These are phyloP conservation scores for Candida smagusa DNA, from an alignment of 1,139 yeast genomes.

Conservation along the genomic window DNA sequence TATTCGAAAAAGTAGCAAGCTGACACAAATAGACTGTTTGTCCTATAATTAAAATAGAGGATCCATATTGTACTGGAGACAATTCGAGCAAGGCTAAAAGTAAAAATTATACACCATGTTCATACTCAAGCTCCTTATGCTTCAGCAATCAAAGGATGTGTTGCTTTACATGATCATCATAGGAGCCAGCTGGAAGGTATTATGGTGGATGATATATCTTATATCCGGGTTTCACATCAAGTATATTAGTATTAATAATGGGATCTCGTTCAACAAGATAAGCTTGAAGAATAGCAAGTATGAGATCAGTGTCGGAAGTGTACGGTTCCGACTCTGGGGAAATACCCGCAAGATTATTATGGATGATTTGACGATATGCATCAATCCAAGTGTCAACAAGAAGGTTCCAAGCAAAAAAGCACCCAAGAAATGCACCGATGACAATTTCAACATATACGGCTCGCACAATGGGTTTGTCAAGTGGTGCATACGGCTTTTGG, in stretches of 20 bases:
- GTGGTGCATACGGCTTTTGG: constrained; percentile 12
- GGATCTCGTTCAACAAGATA: constrained; percentile 36
- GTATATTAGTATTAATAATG: constrained; percentile 37
- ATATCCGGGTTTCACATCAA: constrained; percentile 33
- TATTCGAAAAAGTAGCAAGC: no score
- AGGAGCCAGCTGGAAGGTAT: constrained; percentile 18
- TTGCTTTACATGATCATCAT: constrained; percentile 8
- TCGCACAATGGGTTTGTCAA: constrained; percentile 10
- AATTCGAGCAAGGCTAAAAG: no score
- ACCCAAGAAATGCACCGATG: background rate
- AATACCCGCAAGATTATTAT: constrained; percentile 30
- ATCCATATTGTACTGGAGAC: no score
- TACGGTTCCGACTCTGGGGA: constrained; percentile 42
- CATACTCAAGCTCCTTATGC: constrained; percentile 4
- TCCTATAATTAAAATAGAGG: no score
- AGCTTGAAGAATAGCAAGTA: constrained; percentile 14
- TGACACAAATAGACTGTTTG: no score
- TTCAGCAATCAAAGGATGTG: constrained; percentile 7
- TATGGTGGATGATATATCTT: constrained; percentile 29
- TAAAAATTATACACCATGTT: constrained; percentile 1
- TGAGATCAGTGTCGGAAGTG: constrained; percentile 18
- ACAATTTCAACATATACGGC: constrained; percentile 18
- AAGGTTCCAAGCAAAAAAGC: background rate
- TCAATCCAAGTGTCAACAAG: background rate
- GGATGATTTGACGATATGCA: constrained; percentile 8